These are phyloP conservation scores for Boletus pseudo-olivaceus DNA, from an alignment of 768 basidiomycete species.

Conservation along the genomic window DNA sequence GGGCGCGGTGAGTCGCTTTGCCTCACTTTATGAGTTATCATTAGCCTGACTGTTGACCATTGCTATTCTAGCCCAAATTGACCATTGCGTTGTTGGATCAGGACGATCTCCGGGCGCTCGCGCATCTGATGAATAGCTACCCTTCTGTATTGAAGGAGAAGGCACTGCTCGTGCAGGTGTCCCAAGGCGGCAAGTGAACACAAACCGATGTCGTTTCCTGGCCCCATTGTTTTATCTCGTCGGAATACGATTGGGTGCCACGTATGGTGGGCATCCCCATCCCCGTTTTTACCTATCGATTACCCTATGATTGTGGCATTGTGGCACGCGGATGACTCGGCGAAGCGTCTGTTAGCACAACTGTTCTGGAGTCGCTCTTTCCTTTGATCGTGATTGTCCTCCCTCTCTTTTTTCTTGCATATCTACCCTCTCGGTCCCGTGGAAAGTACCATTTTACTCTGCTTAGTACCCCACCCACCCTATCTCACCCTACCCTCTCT, in stretches of 20 bases:
- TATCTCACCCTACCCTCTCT: background rate
- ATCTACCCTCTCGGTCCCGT: constrained; percentile 6
- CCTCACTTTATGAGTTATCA: background rate
- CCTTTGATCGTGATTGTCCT: constrained; percentile 1
- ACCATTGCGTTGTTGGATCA: constrained; percentile 81
- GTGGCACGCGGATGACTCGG: background rate
- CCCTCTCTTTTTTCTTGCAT: constrained; percentile 4
- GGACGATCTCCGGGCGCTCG: constrained; percentile 80
- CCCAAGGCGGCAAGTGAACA: constrained; percentile 27
- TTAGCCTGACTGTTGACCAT: constrained; percentile 1
- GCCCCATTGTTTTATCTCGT: background rate
- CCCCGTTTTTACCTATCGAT: background rate
- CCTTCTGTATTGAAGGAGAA: constrained; percentile 81
- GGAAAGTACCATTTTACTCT: constrained; percentile 9
- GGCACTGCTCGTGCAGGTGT: constrained; percentile 35
- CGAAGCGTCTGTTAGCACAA: background rate
- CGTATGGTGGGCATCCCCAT: background rate
- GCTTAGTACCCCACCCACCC: background rate
- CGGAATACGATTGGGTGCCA: background rate
- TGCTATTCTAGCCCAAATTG: constrained; percentile 60
- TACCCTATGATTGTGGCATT: background rate
- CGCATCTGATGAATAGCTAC: constrained; percentile 86
- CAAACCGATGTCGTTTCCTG: background rate
- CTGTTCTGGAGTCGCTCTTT: background rate
- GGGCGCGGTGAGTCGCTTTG: constrained; percentile 52